Conservation (phyloP, 768 basidiomycete genomes). For the Trametes gibbosa region DNA sequence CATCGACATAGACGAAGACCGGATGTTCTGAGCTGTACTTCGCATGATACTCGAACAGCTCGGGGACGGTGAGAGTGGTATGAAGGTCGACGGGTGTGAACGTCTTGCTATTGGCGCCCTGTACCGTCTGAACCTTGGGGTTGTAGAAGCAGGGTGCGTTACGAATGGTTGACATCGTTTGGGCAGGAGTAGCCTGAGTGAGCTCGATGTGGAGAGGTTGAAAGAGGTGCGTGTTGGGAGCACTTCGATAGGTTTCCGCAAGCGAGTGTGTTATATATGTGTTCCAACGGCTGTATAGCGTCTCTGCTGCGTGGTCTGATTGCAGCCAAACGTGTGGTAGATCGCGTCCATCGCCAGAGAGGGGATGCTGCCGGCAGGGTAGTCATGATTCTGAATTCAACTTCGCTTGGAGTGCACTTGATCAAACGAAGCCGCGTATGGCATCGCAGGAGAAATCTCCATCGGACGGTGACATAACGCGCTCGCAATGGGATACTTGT, state of each 20-base stretch:
- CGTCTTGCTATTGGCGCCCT: slow-evolving; percentile 28
- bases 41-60: slow-evolving; percentile 37
- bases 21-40: slow-evolving; percentile 32
- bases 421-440: too few relatives aligned
- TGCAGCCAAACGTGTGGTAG: too few relatives aligned
- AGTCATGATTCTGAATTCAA: too few relatives aligned
- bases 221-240: background rate
- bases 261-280: background rate
- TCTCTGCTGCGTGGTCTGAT: too few relatives aligned
- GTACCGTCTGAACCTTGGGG: slow-evolving; percentile 17
- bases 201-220: background rate
- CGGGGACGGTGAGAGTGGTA: slow-evolving; percentile 32
- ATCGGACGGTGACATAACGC: too few relatives aligned
- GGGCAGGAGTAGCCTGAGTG: background rate
- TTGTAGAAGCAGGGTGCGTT: slow-evolving; percentile 11
- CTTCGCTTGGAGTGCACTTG: too few relatives aligned
- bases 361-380: too few relatives aligned
- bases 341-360: too few relatives aligned
- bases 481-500: too few relatives aligned
- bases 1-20: slow-evolving; percentile 27
- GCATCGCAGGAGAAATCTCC: too few relatives aligned
- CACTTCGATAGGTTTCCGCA: background rate
- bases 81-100: slow-evolving; percentile 35
- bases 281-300: too few relatives aligned
- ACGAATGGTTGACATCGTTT: background rate